Conservation (phyloP, 371 early-diverging fungal genomes). For the Mortierella sp. region DNA sequence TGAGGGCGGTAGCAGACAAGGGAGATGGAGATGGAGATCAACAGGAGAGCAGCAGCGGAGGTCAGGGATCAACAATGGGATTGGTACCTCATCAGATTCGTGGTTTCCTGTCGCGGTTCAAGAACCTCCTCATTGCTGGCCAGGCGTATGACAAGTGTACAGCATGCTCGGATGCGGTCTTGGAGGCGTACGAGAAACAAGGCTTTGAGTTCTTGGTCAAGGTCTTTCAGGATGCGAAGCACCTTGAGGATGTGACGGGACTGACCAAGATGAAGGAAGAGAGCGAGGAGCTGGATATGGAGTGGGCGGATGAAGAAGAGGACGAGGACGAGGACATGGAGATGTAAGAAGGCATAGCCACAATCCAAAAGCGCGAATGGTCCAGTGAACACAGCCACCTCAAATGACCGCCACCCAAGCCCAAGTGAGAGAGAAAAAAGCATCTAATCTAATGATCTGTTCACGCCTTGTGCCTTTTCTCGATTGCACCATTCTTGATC, state of each 20-base stretch:
- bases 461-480: too few species aligned
- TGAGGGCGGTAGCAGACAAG: conserved; percentile 38
- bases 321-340: conserved; percentile 17
- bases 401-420: too few species aligned
- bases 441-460: too few species aligned
- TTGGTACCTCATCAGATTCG: conserved; percentile 92
- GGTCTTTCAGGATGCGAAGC: conserved; percentile 75
- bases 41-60: conserved; percentile 1
- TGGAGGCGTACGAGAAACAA: conserved; percentile 69
- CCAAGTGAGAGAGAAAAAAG: too few species aligned
- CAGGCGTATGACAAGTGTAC: conserved; percentile 90
- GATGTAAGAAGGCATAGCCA: too few species aligned
- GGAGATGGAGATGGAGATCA: conserved; percentile 24
- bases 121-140: conserved; percentile 86
- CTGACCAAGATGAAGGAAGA: conserved; percentile 78
- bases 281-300: conserved; percentile 65
- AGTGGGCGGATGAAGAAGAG: conserved; percentile 51
- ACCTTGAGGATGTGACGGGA: conserved; percentile 88
- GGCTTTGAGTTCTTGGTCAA: conserved; percentile 79
- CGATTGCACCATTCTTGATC: too few species aligned
- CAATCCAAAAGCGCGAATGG: too few species aligned
- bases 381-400: too few species aligned
- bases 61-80: conserved; percentile 24
- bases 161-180: conserved; percentile 84
- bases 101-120: conserved; percentile 88